Evolutionary conservation across 148 eudicot genomes (phyloP).

Genomic region (Vaccinium darrowii): DNA sequence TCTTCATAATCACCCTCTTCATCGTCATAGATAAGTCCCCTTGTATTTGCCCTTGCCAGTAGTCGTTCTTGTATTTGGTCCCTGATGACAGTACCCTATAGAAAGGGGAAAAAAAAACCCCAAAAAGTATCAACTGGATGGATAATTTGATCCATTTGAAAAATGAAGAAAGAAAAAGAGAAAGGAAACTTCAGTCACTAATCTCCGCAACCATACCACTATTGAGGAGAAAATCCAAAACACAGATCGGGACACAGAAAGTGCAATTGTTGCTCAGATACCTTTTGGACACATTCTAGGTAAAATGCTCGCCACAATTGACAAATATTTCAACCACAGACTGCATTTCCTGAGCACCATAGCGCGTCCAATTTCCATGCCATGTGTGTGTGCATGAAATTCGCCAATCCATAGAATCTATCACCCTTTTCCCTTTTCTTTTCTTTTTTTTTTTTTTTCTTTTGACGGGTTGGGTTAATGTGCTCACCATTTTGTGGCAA

Average conservation of each 20-base stretch:
- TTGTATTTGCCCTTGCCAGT: constrained; percentile 29
- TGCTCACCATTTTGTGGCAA: constrained; percentile 78
- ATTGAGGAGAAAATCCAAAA: not conserved
- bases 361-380: not conserved
- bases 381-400: not conserved
- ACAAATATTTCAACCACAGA: not conserved
- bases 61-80: constrained; percentile 66
- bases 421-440: not conserved
- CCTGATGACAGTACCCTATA: constrained; percentile 70
- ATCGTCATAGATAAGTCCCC: constrained; percentile 34
- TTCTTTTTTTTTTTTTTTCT: too few species aligned
- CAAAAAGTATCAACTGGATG: not conserved
- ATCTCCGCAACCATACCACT: not conserved
- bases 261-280: not conserved
- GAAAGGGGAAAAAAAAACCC: not conserved
- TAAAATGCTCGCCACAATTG: not conserved
- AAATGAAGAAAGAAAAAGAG: not conserved
- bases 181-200: not conserved
- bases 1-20: constrained; percentile 30
- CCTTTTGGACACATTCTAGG: not conserved
- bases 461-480: not conserved
- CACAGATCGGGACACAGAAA: too few species aligned
- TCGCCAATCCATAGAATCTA: not conserved
- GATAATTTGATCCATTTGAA: not conserved
- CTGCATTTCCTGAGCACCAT: not conserved